Evolutionary conservation across 1,284 basidiomycete species (phyloP).

Genomic region (Moniliophthora roreri): DNA sequence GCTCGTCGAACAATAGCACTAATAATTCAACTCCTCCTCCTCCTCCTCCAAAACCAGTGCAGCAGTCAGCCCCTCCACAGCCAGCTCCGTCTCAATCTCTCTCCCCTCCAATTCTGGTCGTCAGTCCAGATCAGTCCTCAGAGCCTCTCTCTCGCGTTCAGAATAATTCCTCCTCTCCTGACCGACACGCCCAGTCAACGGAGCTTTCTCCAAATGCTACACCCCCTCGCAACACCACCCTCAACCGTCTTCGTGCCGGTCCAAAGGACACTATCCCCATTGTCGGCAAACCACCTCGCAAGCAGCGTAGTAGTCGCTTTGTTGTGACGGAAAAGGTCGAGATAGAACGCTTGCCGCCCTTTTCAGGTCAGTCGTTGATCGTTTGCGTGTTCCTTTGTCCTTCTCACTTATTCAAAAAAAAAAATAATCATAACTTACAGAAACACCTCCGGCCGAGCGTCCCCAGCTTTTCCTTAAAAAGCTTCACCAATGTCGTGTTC

Average conservation of each 20-base stretch:
- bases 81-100: conserved; percentile 41
- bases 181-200: conserved; percentile 51
- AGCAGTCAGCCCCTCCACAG: conserved; percentile 40
- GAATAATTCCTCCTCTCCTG: conserved; percentile 41
- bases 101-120: conserved; percentile 87
- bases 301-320: conserved; percentile 95
- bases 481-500: conserved; percentile 92
- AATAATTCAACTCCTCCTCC: conserved; percentile 54
- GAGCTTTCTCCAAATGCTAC: conserved; percentile 48
- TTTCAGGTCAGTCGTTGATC: conserved; percentile 69
- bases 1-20: conserved; percentile 33
- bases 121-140: conserved; percentile 74
- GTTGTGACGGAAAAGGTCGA: conserved; percentile 96
- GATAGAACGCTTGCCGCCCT: conserved; percentile 93
- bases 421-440: no score
- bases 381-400: conserved; percentile 9
- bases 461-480: conserved; percentile 94
- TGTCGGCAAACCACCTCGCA: conserved; percentile 91
- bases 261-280: conserved; percentile 96
- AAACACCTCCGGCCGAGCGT: conserved; percentile 88
- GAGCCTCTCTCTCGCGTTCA: conserved; percentile 44
- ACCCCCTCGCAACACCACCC: conserved; percentile 61
- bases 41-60: conserved; percentile 63
- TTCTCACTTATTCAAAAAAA: no score
- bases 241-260: conserved; percentile 68